phyloP scores from a whole-genome alignment of 306 rosid species.

The Sphenostylis stenocarpa region DNA sequence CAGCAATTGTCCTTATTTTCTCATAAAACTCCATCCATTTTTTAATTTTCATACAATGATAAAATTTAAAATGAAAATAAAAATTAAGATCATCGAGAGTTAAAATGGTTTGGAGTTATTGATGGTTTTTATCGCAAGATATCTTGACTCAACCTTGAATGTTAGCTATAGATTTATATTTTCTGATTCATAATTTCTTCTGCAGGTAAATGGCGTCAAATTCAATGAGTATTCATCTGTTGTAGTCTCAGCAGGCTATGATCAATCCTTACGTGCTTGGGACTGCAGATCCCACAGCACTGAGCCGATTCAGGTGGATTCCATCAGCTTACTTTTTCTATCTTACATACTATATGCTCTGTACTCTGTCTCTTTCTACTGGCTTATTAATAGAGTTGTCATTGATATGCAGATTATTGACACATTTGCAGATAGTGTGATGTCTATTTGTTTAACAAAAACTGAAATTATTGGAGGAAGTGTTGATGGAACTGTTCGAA shows the following conservation, averaged over 20 bases:
- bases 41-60: neutral
- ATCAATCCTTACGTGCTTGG: slow-evolving; percentile 94
- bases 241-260: slow-evolving; percentile 89
- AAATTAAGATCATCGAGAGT: neutral
- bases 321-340: neutral
- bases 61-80: neutral
- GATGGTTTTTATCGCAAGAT: neutral
- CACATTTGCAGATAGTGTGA: slow-evolving; percentile 80
- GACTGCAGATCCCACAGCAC: slow-evolving; percentile 93
- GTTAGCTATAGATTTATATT: neutral
- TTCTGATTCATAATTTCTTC: slow-evolving; percentile 8
- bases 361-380: slow-evolving; percentile 11
- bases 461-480: slow-evolving; percentile 89
- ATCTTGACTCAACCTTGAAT: neutral
- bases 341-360: neutral
- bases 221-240: slow-evolving; percentile 78
- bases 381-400: slow-evolving; percentile 29
- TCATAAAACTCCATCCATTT: neutral
- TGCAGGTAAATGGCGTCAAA: slow-evolving; percentile 80
- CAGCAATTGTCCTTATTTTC: neutral
- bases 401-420: slow-evolving; percentile 72
- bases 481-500: slow-evolving; percentile 94
- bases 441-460: slow-evolving; percentile 86
- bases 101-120: slow-evolving; percentile 11
- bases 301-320: slow-evolving; percentile 75